Conservation (phyloP, 139 green algal species). For the Picochlorum sp. region DNA sequence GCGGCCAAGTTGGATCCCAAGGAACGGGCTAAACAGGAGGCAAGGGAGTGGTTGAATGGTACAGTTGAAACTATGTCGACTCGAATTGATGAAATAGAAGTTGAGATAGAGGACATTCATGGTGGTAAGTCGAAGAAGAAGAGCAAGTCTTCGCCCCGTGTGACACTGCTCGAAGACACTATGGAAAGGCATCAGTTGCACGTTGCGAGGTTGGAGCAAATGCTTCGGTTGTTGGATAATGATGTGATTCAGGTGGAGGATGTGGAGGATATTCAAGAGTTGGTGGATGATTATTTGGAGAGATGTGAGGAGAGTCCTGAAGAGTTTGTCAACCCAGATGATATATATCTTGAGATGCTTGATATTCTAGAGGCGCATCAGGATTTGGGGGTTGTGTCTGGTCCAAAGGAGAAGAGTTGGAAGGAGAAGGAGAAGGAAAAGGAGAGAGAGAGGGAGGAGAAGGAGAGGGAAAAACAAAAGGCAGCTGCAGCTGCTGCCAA, state of each 20-base stretch:
- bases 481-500: constrained; percentile 64
- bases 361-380: constrained; percentile 58
- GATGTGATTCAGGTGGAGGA: constrained; percentile 73
- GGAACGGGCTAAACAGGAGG: constrained; percentile 71
- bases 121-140: constrained; percentile 66
- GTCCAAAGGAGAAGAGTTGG: constrained; percentile 16
- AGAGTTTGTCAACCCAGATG: constrained; percentile 49
- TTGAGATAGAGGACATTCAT: constrained; percentile 79
- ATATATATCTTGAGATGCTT: constrained; percentile 32
- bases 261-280: constrained; percentile 64
- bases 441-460: constrained; percentile 48
- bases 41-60: constrained; percentile 85
- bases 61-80: constrained; percentile 67
- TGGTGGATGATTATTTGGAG: constrained; percentile 86
- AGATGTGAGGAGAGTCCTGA: constrained; percentile 70
- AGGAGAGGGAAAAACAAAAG: constrained; percentile 62
- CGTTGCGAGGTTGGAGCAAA: constrained; percentile 60
- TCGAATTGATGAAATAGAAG: constrained; percentile 87
- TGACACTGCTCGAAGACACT: constrained; percentile 59
- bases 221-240: constrained; percentile 95
- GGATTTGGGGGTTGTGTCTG: constrained; percentile 45
- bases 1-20: constrained; percentile 66
- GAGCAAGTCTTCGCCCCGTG: constrained; percentile 46
- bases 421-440: constrained; percentile 36
- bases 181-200: constrained; percentile 71